Evolutionary conservation across 176 grass and related monocot genomes (phyloP), one percentile per base, ranked within the genome.

Genomic region (Zoysia japonica): DNA sequence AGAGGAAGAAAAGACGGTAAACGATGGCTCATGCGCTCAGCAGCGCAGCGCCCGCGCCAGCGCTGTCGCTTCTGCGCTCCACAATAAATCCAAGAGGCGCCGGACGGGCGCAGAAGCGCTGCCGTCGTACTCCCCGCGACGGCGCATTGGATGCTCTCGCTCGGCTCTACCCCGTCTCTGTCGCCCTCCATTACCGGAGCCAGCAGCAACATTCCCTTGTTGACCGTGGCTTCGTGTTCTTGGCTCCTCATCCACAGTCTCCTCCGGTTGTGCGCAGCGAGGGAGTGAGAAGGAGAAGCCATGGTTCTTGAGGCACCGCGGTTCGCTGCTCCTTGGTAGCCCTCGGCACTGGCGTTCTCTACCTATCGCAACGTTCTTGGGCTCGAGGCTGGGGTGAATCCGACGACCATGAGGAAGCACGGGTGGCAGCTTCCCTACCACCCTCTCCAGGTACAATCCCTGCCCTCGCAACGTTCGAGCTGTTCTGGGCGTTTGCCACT

Each of bases 381-480:
- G 15, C 9, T 47, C 57, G 47, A 42, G 54, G 5, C 13, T 13
- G 15, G 38, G 86, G 7, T 39, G 60, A 16, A 57, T 78, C 57
- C 56, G 46, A 62, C 56, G 46, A 62, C 62, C 78, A 98, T 98
- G 96, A 98, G 96, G 92, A 98, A 93, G 79, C 90, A 98, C 85
- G 96, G 96, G 10, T 98, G 96, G 96, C 87, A 98, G 84, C 90
- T 98, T 40, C 96, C 96, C 11, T 98, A 98, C 88, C 92, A 98
- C 83, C 96, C 96, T 65, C 88, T 98, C 45, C 96, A 97, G 90
- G 93, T 85, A 72, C 55, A 35, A 19, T 55, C 37, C 63, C 2
- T 40, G 38, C 41, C 55, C 19, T 5, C 55, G 20, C 20, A 16
- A 20, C 70, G 65, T 79, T 81, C 16, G 51, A 56, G 48, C n/a